Conservation (phyloP, 176 grass and related monocot genomes). For the Themeda triandra region DNA sequence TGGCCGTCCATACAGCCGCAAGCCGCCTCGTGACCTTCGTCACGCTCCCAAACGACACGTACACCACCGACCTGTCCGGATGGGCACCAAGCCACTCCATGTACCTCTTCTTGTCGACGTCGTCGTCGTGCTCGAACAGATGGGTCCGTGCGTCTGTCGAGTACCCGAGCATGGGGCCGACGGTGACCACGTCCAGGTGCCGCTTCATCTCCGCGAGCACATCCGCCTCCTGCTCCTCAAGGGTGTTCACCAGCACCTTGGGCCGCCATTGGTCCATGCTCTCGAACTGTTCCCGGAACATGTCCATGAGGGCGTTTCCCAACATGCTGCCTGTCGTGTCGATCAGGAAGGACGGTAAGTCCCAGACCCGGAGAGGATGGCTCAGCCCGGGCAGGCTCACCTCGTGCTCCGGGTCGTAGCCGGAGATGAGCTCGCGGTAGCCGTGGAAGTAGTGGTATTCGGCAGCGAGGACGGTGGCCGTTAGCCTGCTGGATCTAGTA, state of each 20-base stretch:
- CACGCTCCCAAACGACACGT: too few relatives aligned
- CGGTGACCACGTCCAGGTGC: background rate
- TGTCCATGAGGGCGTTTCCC: background rate
- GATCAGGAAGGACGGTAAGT: constrained; percentile 38
- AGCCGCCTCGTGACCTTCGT: too few relatives aligned
- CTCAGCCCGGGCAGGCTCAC: constrained; percentile 30
- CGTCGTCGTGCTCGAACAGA: too few relatives aligned
- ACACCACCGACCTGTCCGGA: too few relatives aligned
- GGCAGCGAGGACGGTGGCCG: constrained; percentile 28
- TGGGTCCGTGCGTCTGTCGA: too few relatives aligned
- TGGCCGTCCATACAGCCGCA: too few relatives aligned
- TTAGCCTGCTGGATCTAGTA: constrained; percentile 72
- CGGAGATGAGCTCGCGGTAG: background rate
- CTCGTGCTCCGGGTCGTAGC: background rate
- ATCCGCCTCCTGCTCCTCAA: constrained; percentile 29
- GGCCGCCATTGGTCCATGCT: constrained; percentile 13
- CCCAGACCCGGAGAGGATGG: background rate
- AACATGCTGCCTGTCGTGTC: background rate
- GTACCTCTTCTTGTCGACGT: too few relatives aligned
- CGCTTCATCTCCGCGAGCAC: constrained; percentile 13
- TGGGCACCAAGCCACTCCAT: too few relatives aligned
- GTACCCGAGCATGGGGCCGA: too few relatives aligned
- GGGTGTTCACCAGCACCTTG: constrained; percentile 45
- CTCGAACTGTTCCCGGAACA: constrained; percentile 1
- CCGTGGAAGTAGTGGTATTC: constrained; percentile 61